Evolutionary conservation across 1,284 basidiomycete genomes (phyloP), one percentile per base, ranked within the genome.

Genomic region (Naganishia sp.): DNA sequence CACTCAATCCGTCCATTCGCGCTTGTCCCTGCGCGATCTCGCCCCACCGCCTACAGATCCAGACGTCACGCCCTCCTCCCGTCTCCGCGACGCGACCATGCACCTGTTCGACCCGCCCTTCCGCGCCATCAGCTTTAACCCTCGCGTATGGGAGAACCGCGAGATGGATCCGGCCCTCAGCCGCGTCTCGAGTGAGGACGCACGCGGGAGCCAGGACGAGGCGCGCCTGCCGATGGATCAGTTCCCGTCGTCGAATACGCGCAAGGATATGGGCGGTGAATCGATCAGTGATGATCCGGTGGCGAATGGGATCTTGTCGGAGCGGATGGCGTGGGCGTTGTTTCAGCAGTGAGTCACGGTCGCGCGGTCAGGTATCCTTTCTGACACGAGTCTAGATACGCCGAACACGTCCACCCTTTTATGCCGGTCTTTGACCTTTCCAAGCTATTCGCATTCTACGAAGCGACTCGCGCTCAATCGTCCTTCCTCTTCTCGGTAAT

Each of bases 401-500:
- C 52, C 35, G 23, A 32, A 6, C 52, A 54, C 18, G 32, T 54
- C 3, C 52, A 54, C n/a, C 52, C 52, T 7, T 54, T 57, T 32
- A 57, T 47, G 55, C 45, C 55, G 15, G 23, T 47, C 41, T 57
- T 45, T 46, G 55, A 57, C 6, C 31, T 57, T 13, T 28, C 45
- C 45, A 57, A 54, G n/a, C 52, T 23, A 32, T 54, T n/a, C 52
- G 21, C 46, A 18, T 42, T 51, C 13, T 51, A 62, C 49, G 50
- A 52, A 43, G 32, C 39, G 32, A 42, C 41, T 2, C 60, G 49
- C 11, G 60, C 47, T 7, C 51, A 73, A 50, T 72, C 73, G 2
- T 71, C 73, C 0, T 69, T 72, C 42, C 65, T 75, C n/a, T 69
- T 74, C 46, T 72, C 72, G 17, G 70, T 71, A 2, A 72, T 75